Conservation (phyloP, 352 stramenopile species). For the Elongisporangium prolatum region DNA sequence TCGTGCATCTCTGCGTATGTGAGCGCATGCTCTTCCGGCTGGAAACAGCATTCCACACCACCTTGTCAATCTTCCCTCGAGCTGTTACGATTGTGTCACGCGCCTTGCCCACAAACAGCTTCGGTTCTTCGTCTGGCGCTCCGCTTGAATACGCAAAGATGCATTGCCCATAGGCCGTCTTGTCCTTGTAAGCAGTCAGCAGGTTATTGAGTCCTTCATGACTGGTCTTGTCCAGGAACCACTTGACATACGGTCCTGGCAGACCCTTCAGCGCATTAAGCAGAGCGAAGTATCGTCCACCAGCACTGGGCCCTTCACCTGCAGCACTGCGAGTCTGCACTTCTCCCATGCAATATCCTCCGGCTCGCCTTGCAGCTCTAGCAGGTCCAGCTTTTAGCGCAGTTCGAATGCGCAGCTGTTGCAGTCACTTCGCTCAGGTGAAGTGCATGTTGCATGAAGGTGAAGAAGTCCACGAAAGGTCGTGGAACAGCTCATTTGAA, state of each 20-base stretch:
- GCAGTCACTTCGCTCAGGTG: constrained; percentile 42
- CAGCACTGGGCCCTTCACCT: constrained; percentile 77
- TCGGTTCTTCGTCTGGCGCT: constrained; percentile 47
- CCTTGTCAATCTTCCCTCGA: constrained; percentile 40
- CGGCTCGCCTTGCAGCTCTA: constrained; percentile 93
- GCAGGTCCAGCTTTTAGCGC: constrained; percentile 85
- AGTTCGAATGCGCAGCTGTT: constrained; percentile 75
- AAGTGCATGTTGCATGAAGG: constrained; percentile 17
- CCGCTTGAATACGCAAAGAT: constrained; percentile 86
- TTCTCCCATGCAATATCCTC: constrained; percentile 90
- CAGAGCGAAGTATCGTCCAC: constrained; percentile 93
- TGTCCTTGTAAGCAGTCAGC: constrained; percentile 86
- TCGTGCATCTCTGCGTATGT: constrained; percentile 84
- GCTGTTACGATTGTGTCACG: constrained; percentile 86
- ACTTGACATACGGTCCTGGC: constrained; percentile 94
- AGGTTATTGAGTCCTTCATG: constrained; percentile 89
- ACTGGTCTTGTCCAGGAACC: constrained; percentile 92
- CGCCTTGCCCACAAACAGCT: constrained; percentile 86
- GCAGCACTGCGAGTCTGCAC: constrained; percentile 73
- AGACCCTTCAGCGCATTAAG: constrained; percentile 91
- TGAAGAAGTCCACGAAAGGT: constrained; percentile 11
- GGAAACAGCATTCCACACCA: constrained; percentile 80
- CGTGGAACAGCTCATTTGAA: not conserved
- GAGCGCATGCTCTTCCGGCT: constrained; percentile 46
- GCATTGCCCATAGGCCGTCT: constrained; percentile 90